Conservation (phyloP, 2,329 filamentous ascomycete genomes). For the Aspergillus intermedius region DNA sequence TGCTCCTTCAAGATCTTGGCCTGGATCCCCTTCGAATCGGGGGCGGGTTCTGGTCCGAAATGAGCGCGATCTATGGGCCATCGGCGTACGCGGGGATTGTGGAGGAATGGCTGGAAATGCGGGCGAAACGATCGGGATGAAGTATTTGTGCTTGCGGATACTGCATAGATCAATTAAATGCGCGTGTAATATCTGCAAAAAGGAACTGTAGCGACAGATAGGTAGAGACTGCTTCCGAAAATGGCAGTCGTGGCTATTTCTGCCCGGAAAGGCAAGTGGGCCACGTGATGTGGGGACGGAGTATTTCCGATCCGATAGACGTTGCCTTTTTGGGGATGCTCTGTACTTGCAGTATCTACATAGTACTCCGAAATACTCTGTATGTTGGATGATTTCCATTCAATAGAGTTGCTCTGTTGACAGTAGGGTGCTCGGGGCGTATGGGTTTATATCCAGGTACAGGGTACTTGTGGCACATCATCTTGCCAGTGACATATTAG, state of each 20-base stretch:
- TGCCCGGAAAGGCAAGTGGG: neutral
- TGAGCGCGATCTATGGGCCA: slow-evolving; percentile 17
- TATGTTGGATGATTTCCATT: too few relatives aligned
- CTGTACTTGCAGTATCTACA: too few relatives aligned
- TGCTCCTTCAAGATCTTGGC: neutral
- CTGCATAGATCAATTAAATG: neutral
- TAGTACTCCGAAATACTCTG: too few relatives aligned
- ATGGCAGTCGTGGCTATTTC: neutral
- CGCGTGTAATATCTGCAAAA: neutral
- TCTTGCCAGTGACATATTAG: too few relatives aligned
- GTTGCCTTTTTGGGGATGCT: too few relatives aligned
- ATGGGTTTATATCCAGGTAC: too few relatives aligned
- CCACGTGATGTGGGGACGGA: neutral
- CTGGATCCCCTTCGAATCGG: slow-evolving; percentile 18
- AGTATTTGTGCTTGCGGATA: neutral
- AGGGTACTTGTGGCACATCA: too few relatives aligned
- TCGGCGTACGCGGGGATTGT: slow-evolving; percentile 20
- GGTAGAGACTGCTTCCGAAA: neutral
- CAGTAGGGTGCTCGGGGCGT: too few relatives aligned
- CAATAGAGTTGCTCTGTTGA: too few relatives aligned
- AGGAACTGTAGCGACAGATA: neutral
- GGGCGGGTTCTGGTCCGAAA: slow-evolving; percentile 12
- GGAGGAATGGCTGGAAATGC: slow-evolving; percentile 13
- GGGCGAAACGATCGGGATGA: neutral
- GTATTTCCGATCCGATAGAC: too few relatives aligned